Evolutionary conservation across 2,329 filamentous ascomycete species (phyloP).

Genomic region (Clonostachys byssicola): DNA sequence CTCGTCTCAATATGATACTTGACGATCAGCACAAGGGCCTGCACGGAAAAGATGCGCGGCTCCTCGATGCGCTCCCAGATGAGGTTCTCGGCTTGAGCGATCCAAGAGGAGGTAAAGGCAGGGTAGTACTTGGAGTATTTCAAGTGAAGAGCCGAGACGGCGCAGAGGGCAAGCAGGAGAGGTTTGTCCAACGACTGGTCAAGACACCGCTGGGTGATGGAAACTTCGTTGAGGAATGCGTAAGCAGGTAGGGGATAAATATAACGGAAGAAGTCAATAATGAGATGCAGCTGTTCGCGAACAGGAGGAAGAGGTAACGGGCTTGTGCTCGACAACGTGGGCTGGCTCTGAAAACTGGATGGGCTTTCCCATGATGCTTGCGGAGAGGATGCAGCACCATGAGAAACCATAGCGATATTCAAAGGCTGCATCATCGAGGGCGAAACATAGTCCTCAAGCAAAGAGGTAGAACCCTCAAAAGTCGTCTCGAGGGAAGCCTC

Average conservation of each 20-base stretch:
- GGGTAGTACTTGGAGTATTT: conserved; percentile 23
- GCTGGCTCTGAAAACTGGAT: background rate
- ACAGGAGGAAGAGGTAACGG: conserved; percentile 4
- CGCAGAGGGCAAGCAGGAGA: conserved; percentile 34
- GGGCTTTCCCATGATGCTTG: conserved; percentile 1
- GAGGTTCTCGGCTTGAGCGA: conserved; percentile 37
- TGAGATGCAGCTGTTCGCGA: conserved; percentile 8
- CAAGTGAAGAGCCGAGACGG: conserved; percentile 20
- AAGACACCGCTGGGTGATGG: conserved; percentile 44
- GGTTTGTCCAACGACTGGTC: conserved; percentile 40
- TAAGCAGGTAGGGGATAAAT: conserved; percentile 11
- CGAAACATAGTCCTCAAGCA: too few relatives aligned
- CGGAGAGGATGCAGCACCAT: background rate
- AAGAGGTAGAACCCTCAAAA: too few relatives aligned
- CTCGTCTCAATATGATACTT: conserved; percentile 19
- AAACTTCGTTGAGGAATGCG: conserved; percentile 40
- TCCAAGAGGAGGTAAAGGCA: conserved; percentile 25
- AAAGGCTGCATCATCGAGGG: background rate
- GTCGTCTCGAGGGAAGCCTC: too few relatives aligned
- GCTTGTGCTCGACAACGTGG: background rate
- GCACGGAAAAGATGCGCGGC: conserved; percentile 40
- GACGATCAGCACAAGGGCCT: conserved; percentile 20
- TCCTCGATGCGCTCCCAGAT: conserved; percentile 38
- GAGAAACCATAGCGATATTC: background rate
- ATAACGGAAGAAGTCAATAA: conserved; percentile 14